Percentiles rank a stretch among this genome's conserved stretches.
Conservation (phyloP, 2,329 filamentous ascomycete species). For the Cladobotryum protrusum region DNA sequence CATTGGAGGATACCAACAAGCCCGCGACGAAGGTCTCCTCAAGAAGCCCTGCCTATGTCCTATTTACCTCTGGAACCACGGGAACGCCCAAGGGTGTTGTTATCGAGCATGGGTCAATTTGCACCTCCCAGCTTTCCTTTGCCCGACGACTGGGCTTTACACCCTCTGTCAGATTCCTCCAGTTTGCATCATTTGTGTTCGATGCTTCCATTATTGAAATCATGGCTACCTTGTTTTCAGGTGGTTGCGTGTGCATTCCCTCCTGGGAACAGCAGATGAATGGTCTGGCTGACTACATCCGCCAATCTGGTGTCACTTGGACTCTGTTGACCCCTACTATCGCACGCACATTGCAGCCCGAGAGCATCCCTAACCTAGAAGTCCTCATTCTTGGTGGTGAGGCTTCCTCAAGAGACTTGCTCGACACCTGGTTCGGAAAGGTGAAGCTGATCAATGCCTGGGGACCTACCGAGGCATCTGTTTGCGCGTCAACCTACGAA, state of each 20-base stretch:
- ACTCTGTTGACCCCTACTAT: slow-evolving; percentile 3
- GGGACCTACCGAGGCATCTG: slow-evolving; percentile 6
- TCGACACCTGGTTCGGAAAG: slow-evolving; percentile 6
- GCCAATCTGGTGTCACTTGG: neutral
- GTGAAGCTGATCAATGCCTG: slow-evolving; percentile 3
- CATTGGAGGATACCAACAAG: no score
- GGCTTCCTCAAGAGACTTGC: slow-evolving; percentile 2
- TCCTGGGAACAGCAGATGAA: slow-evolving; percentile 7
- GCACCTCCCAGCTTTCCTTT: neutral
- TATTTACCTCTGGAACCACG: slow-evolving; percentile 9
- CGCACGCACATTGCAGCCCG: neutral
- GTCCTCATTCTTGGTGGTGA: slow-evolving; percentile 1
- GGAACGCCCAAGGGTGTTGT: slow-evolving; percentile 8
- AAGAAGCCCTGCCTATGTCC: neutral
- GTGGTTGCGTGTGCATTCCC: slow-evolving; percentile 13
- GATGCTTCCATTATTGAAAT: slow-evolving; percentile 13
- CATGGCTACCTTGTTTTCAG: neutral
- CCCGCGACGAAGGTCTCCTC: neutral
- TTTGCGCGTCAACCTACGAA: neutral
- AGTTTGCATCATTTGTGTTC: slow-evolving; percentile 14
- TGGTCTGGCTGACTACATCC: slow-evolving; percentile 1
- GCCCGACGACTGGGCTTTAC: neutral
- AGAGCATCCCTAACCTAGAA: neutral
- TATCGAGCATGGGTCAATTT: slow-evolving; percentile 1
- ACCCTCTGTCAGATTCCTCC: neutral